These are phyloP conservation scores for Colletotrichum sp. DNA, from an alignment of 2,329 filamentous ascomycete genomes.

Conservation along the genomic window DNA sequence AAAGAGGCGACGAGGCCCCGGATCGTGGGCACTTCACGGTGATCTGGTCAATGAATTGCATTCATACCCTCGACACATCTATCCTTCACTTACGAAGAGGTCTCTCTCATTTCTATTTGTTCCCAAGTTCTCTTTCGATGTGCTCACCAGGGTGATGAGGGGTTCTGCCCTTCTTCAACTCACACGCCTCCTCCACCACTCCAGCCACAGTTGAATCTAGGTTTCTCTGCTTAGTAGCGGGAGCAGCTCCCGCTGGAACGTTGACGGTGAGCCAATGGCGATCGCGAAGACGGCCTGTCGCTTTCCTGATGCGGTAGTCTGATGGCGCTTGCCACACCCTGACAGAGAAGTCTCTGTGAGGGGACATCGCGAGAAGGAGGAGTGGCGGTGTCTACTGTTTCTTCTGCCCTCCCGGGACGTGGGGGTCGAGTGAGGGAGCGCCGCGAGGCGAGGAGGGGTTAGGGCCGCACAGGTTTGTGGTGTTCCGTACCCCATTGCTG, in stretches of 20 bases:
- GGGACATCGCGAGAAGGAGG: neutral
- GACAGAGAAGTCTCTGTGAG: neutral
- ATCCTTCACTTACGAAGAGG: neutral
- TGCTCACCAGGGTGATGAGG: neutral
- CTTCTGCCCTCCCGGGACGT: neutral
- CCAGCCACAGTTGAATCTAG: conserved; percentile 6
- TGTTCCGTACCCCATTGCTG: neutral
- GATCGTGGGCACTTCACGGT: neutral
- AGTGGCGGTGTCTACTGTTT: neutral
- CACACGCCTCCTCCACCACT: neutral
- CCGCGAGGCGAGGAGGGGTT: neutral
- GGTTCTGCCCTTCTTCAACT: neutral
- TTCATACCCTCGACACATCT: neutral
- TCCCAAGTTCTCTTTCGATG: neutral
- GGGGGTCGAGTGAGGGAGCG: neutral
- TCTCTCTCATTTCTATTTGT: neutral
- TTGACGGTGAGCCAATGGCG: conserved; percentile 22
- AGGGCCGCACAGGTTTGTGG: neutral
- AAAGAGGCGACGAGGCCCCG: conserved; percentile 6
- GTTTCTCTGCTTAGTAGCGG: neutral
- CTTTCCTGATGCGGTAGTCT: conserved; percentile 20
- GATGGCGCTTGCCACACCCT: conserved; percentile 1
- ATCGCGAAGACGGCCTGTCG: neutral
- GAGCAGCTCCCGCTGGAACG: conserved; percentile 4
- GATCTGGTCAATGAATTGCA: neutral